A percentile compares a stretch with the other conserved stretches of the same genome.
These are phyloP conservation scores for Malassezia cuniculi DNA, from an alignment of 1,284 basidiomycete species.

Conservation along the genomic window DNA sequence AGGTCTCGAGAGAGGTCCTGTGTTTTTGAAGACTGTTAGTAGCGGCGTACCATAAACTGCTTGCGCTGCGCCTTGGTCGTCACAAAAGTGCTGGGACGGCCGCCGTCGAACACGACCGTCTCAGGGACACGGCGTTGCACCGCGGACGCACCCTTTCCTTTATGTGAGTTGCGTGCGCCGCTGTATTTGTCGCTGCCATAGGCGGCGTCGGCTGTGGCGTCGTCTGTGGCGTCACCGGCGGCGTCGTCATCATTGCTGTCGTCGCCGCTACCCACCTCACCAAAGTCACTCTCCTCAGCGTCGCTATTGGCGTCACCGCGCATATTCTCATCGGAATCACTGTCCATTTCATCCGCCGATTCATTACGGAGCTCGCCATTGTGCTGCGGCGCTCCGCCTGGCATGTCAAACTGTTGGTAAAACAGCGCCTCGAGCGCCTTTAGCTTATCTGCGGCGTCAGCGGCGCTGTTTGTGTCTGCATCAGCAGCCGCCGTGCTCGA, in stretches of 20 bases:
- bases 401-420: conserved; percentile 10
- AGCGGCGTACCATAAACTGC: conserved; percentile 13
- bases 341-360: not conserved
- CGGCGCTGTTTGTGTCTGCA: too few species aligned
- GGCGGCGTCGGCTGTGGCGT: not conserved
- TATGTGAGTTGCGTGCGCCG: not conserved
- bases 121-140: conserved; percentile 3
- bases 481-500: conserved; percentile 1
- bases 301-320: not conserved
- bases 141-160: not conserved
- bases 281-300: not conserved
- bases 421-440: conserved; percentile 10
- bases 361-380: not conserved
- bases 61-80: conserved; percentile 3
- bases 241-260: too few species aligned
- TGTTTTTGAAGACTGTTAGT: conserved; percentile 11
- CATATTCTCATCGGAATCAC: not conserved
- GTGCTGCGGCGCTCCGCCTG: not conserved
- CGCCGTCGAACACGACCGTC: conserved; percentile 14
- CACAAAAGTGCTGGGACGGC: too few species aligned
- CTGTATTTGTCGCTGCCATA: conserved; percentile 6
- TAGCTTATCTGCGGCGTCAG: too few species aligned
- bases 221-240: too few species aligned
- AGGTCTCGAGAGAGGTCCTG: conserved; percentile 1
- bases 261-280: too few species aligned